Evolutionary conservation across 192 early-diverging fungal species (phyloP), one percentile per base, ranked within the genome.

Genomic region (Umbelopsis ramanniana): DNA sequence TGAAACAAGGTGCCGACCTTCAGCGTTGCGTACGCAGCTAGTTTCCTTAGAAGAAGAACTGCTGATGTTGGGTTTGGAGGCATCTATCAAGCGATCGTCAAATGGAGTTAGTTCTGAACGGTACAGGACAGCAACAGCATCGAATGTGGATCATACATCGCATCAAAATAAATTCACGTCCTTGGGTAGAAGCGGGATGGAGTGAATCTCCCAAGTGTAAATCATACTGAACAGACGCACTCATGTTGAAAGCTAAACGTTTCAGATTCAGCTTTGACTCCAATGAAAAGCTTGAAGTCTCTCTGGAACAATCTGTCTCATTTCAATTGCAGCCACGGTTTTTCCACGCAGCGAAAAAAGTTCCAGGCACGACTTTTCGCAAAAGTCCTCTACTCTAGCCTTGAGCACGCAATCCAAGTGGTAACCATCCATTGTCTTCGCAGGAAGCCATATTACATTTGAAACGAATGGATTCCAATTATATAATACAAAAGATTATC

Each of bases 161-260:
- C 57, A 63, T 63, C 19, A 63, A 63, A 7, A 63, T 37, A 19
- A 29, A 63, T 33, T 63, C 57, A 15, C 29, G 26, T 63, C 11
- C 57, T 63, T 63, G 57, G 15, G 26, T 37, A 17, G 57, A 63
- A 37, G 29, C 3, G 11, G 35, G 3, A 35, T 19, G 29, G n/a
- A 63, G 37, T 38, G 57, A 63, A 19, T 37, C 57, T 37, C 57
- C 57, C 57, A 63, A 37, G 14, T 37, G 57, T 63, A 63, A 63
- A 63, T 63, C 57, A 19, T n/a, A 63, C 57, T 63, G 57, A 6
- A 63, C 57, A 63, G 57, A 37, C 57, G 57, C 57, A 63, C 57
- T 63, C 57, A 63, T 63, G 57, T 15, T 12, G 14, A 37, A 37
- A 11, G 26, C 2, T 1, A 17, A 63, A 29, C 14, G 57, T 63